Base-by-base conservation (phyloP, 164 flowering plant species). In the Stephania cephalantha region DNA sequence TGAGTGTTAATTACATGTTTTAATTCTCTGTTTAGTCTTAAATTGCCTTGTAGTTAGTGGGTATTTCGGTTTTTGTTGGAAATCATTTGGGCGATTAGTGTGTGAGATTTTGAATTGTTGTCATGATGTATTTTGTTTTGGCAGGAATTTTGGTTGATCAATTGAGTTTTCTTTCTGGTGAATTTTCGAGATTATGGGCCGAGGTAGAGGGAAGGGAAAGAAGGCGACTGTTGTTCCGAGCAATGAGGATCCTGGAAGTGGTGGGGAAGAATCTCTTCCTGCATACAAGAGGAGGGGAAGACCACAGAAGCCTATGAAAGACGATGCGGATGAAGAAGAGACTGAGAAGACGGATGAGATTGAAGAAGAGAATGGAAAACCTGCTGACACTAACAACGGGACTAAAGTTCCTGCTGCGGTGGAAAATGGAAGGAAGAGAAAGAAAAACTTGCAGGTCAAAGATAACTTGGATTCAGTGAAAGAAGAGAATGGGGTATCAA, bases 181-280 rank as follows among this genome's bases (percentile, higher is more conserved):
- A 18, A 35, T 64, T 73, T 76, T 46, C 61, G 29, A 35, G 73
- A 76, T 45, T 68, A 89, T 93, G 96, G 92, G 96, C 69, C 88
- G 93, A 82, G 95, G 90, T 70, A 90, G 94, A 86, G 93, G 92
- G 74, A 93, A 88, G 80, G 90, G 88, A 66, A 91, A 85, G 85
- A 93, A 87, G 83, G 77, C 76, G 17, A 83, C 82, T 69, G 83
- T 77, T 78, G 81, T 78, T 65, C 46, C 79, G 42, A 79, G 75
- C 78, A 85, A 82, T 75, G 93, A 91, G 42, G 94, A 93, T 77
- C 80, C 81, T 35, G 89, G 90, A 53, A 90, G 92, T 68, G 95
- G 87, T 29, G 97, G 87, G 46, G 96, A 91, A 75, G 96, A 90
- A 76, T 76, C 83, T 46, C 79, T 88, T 74, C 96, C 93, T 30